phyloP scores from a whole-genome alignment of 768 basidiomycete species.

The Serendipita indica region DNA sequence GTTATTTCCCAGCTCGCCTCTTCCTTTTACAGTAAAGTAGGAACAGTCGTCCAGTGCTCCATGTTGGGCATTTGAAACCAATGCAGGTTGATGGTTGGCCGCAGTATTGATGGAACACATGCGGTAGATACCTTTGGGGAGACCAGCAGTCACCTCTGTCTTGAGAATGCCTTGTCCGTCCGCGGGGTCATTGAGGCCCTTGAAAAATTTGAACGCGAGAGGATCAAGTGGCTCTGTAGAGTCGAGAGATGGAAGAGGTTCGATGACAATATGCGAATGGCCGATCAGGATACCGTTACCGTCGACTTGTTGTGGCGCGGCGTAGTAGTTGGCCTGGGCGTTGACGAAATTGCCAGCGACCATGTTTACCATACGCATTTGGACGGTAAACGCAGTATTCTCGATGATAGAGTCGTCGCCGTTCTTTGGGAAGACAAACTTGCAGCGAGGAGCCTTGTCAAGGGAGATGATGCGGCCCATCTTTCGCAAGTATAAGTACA shows the following conservation, averaged over 20 bases:
- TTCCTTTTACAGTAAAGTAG: constrained; percentile 25
- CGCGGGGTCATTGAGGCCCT: constrained; percentile 16
- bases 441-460: constrained; percentile 5
- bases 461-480: constrained; percentile 9
- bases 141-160: constrained; percentile 36
- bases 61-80: constrained; percentile 46
- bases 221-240: constrained; percentile 34
- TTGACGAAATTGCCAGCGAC: constrained; percentile 44
- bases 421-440: constrained; percentile 10
- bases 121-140: constrained; percentile 44
- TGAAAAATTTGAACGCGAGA: constrained; percentile 42
- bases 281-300: constrained; percentile 36
- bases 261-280: constrained; percentile 45
- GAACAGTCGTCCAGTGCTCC: constrained; percentile 43
- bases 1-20: background rate
- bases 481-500: no score
- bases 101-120: constrained; percentile 42
- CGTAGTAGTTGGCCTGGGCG: constrained; percentile 37
- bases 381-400: constrained; percentile 19
- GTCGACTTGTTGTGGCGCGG: constrained; percentile 43
- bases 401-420: background rate
- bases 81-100: constrained; percentile 43
- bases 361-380: constrained; percentile 32
- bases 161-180: constrained; percentile 24
- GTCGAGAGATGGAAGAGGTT: constrained; percentile 30